These are phyloP conservation scores for Backusella mclennaniae DNA, from an alignment of 192 early-diverging fungal genomes.

Conservation along the genomic window DNA sequence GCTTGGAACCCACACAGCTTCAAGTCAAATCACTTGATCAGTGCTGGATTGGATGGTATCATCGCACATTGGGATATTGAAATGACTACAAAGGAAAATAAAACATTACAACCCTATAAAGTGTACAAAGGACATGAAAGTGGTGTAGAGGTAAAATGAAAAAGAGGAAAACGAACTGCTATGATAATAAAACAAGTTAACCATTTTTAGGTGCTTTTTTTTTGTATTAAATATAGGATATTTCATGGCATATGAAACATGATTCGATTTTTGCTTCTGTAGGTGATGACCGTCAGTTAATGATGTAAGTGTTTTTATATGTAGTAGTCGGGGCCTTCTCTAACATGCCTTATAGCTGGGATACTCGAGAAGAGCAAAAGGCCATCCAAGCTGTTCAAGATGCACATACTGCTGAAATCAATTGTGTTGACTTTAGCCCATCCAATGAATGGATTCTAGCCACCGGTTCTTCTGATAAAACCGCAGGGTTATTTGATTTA, in stretches of 20 bases:
- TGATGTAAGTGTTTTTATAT: constrained; percentile 66
- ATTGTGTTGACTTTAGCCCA: constrained; percentile 94
- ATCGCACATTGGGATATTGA: constrained; percentile 94
- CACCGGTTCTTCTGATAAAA: constrained; percentile 94
- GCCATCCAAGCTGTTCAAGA: constrained; percentile 65
- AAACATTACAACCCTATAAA: constrained; percentile 71
- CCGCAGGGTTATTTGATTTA: constrained; percentile 94
- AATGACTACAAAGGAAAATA: constrained; percentile 71
- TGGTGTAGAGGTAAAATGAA: constrained; percentile 72
- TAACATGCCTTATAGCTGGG: constrained; percentile 72
- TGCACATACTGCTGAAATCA: constrained; percentile 91
- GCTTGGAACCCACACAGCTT: constrained; percentile 77
- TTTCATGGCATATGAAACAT: constrained; percentile 87
- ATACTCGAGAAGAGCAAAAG: constrained; percentile 74
- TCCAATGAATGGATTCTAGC: constrained; percentile 86
- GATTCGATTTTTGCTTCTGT: constrained; percentile 93
- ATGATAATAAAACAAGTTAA: not conserved
- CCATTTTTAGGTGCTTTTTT: not conserved
- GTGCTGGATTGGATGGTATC: constrained; percentile 89
- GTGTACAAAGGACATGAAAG: constrained; percentile 87
- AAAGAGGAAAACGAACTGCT: not conserved
- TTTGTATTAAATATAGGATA: constrained; percentile 57
- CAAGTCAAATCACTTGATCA: constrained; percentile 78
- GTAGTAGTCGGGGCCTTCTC: not conserved
- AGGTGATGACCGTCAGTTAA: constrained; percentile 90